Evolutionary conservation across 495 filamentous ascomycete species (phyloP).

Genomic region (Penicillium manginii): DNA sequence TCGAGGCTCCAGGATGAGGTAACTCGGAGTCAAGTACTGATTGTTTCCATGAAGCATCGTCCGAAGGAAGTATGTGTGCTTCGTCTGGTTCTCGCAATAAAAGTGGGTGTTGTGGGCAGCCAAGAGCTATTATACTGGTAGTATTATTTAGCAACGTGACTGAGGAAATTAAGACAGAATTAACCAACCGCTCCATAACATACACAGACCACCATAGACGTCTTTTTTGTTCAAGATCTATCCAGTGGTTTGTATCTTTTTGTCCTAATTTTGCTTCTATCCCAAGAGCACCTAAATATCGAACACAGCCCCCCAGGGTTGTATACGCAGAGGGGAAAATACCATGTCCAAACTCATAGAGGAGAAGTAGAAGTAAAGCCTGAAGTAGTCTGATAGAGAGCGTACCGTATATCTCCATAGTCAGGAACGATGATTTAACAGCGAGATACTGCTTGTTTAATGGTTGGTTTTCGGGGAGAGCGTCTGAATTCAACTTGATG

Average conservation of each 20-base stretch:
- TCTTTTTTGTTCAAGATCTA: constrained; percentile 12
- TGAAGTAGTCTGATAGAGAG: constrained; percentile 17
- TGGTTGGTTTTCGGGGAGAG: neutral
- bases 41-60: constrained; percentile 18
- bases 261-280: neutral
- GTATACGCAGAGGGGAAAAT: constrained; percentile 19
- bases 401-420: constrained; percentile 13
- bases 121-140: constrained; percentile 12
- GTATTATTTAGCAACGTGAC: neutral
- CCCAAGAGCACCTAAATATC: constrained; percentile 12
- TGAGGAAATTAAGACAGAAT: neutral
- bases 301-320: constrained; percentile 14
- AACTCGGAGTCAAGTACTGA: neutral
- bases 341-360: constrained; percentile 19
- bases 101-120: constrained; percentile 8
- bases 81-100: constrained; percentile 13
- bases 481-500: constrained; percentile 12
- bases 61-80: constrained; percentile 11
- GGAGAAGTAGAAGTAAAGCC: constrained; percentile 15
- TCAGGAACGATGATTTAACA: constrained; percentile 12
- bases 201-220: constrained; percentile 22
- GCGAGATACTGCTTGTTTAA: constrained; percentile 12
- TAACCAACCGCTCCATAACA: constrained; percentile 19
- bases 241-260: constrained; percentile 7
- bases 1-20: neutral